phyloP scores from a whole-genome alignment of 2,329 filamentous ascomycete species.

The Helminthosporium solani region DNA sequence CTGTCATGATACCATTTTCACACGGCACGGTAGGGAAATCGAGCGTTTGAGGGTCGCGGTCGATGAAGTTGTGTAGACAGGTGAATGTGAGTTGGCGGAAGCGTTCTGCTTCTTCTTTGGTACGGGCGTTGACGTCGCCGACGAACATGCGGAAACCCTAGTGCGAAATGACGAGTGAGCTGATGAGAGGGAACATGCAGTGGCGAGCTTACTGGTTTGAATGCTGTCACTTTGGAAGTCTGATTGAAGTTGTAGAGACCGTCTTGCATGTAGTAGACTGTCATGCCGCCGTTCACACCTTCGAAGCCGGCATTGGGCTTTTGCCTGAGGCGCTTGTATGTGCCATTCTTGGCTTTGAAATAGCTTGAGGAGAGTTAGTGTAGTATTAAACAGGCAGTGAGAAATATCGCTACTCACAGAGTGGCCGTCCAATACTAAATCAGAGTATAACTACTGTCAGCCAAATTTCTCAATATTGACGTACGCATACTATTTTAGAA shows the following conservation, averaged over 20 bases:
- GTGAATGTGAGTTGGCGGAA: constrained; percentile 26
- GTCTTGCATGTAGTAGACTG: constrained; percentile 34
- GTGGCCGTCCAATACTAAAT: constrained; percentile 33
- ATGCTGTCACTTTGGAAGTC: constrained; percentile 30
- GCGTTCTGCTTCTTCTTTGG: constrained; percentile 8
- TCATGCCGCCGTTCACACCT: constrained; percentile 34
- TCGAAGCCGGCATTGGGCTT: constrained; percentile 28
- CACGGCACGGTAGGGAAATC: constrained; percentile 31
- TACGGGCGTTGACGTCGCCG: constrained; percentile 32
- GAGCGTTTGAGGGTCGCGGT: constrained; percentile 27
- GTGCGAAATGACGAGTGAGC: not conserved
- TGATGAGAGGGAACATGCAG: not conserved
- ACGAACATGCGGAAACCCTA: constrained; percentile 37
- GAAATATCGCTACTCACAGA: constrained; percentile 19
- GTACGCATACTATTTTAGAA: not conserved
- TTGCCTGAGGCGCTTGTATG: constrained; percentile 31
- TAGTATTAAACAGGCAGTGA: not conserved
- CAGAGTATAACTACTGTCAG: not conserved
- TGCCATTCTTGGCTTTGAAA: constrained; percentile 32
- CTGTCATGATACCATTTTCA: constrained; percentile 30
- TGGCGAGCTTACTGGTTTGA: constrained; percentile 16
- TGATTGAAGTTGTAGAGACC: constrained; percentile 40
- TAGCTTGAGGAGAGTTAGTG: constrained; percentile 5
- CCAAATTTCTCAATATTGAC: not conserved
- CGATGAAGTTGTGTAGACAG: constrained; percentile 30